Conservation (phyloP, 2,329 filamentous ascomycete genomes). For the Beauveria caledonica region DNA sequence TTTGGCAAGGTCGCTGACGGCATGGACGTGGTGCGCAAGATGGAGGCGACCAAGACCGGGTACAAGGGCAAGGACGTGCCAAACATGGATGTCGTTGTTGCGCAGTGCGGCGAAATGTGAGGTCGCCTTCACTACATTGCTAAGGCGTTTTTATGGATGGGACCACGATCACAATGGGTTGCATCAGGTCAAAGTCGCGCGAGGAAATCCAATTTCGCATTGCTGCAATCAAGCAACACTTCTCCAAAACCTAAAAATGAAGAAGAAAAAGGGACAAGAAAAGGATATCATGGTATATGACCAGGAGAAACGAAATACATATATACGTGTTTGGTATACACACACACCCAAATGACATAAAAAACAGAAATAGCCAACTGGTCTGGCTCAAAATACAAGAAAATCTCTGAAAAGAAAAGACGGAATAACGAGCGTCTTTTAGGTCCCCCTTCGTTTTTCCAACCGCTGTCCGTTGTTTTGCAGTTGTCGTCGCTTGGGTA, state of each 20-base stretch:
- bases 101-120: conserved; percentile 90
- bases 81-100: conserved; percentile 73
- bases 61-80: conserved; percentile 68
- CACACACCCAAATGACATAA: not conserved
- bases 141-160: not conserved
- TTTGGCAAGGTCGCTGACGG: conserved; percentile 87
- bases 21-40: conserved; percentile 84
- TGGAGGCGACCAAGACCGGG: conserved; percentile 83
- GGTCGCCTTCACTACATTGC: too few species aligned
- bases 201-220: not conserved
- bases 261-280: not conserved
- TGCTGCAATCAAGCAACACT: not conserved
- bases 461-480: not conserved
- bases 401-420: not conserved
- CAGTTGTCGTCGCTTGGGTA: not conserved
- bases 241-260: not conserved
- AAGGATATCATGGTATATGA: not conserved
- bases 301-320: conserved; percentile 5
- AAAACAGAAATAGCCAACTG: not conserved
- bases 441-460: not conserved
- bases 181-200: too few species aligned
- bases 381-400: not conserved
- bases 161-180: not conserved
- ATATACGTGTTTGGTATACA: conserved; percentile 2
- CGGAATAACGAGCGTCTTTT: not conserved